Percentiles rank a stretch among this genome's conserved stretches.
Evolutionary conservation across 108 stramenopile species (phyloP).

Genomic region (Pseudonitzschia delicatissima): DNA sequence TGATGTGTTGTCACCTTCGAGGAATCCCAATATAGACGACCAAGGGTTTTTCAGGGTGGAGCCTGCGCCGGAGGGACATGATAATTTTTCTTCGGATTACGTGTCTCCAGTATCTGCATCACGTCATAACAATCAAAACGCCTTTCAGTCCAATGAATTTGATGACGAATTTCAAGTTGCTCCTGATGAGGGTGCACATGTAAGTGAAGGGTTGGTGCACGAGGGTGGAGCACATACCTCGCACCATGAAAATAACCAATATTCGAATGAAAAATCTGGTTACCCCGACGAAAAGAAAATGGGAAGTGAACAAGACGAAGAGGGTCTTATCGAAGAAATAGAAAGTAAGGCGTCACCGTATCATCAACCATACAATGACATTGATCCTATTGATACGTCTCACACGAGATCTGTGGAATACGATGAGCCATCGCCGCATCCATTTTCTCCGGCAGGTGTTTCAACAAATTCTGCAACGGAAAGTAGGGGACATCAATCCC

Average conservation of each 20-base stretch:
- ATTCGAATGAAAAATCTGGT: not conserved
- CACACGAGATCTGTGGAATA: not conserved
- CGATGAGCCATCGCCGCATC: not conserved
- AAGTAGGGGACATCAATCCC: conserved; percentile 21
- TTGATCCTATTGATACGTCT: conserved; percentile 23
- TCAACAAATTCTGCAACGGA: conserved; percentile 14
- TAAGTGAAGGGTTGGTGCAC: no score
- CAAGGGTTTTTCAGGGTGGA: conserved; percentile 15
- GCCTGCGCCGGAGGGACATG: not conserved
- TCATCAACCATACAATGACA: not conserved
- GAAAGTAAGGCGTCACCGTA: conserved; percentile 2
- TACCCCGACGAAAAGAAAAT: conserved; percentile 32
- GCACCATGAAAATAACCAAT: no score
- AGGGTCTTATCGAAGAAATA: conserved; percentile 12
- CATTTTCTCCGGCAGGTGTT: conserved; percentile 4
- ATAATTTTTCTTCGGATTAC: not conserved
- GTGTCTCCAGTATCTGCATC: conserved; percentile 4
- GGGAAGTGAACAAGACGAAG: conserved; percentile 12
- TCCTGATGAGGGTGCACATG: no score
- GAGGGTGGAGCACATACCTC: no score
- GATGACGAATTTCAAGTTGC: not conserved
- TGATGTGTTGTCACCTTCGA: not conserved
- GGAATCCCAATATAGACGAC: not conserved
- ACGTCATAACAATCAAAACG: not conserved
- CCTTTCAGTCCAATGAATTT: not conserved